Evolutionary conservation across 2,329 filamentous ascomycete species (phyloP), one percentile per base, ranked within the genome.

Genomic region (Macrophomina phaseolina): DNA sequence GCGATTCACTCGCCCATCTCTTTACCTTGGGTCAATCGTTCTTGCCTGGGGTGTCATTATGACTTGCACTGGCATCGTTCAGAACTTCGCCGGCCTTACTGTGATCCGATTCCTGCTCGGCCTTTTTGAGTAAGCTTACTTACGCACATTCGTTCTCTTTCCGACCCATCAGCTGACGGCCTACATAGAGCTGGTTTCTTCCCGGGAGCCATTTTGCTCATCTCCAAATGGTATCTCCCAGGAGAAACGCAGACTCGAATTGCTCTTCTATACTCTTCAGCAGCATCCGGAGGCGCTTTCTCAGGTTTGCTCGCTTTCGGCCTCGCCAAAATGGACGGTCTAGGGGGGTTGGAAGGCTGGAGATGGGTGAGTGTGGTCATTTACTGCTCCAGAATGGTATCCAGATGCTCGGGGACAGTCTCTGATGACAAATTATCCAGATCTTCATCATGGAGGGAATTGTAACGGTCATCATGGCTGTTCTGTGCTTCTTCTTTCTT

Each of bases 151-250:
- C 42, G 1, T 49, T 9, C 51, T 18, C 51, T 14, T 4, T 14
- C 11, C 18, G 16, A 5, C 16, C 30, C 7, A n/a, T 14, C n/a
- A 11, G 12, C 53, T 56, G 36, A 56, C 18, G 3, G 8, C 12
- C 5, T 9, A 2, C 5, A 8, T 45, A 72, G 75, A 66, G 70
- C 72, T 8, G 72, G 73, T 1, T 69, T 74, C 61, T 73, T 73
- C 16, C 73, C 73, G 1, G 73, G 73, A 0, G 67, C 70, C 1
- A 67, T 84, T 28, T 86, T 85, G 71, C 82, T 87, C 58, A 79
- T 88, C 8, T 86, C 84, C 1, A 85, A 85, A 76, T 89, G 86
- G 85, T 89, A 89, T 69, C 83, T 83, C 60, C 80, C 83, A 23
- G 82, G 84, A 55, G 86, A 88, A 70, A 77, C 83, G 65, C 84